Evolutionary conservation across 1,139 yeast genomes (phyloP).

Genomic region (Blastobotrys petasosporus): DNA sequence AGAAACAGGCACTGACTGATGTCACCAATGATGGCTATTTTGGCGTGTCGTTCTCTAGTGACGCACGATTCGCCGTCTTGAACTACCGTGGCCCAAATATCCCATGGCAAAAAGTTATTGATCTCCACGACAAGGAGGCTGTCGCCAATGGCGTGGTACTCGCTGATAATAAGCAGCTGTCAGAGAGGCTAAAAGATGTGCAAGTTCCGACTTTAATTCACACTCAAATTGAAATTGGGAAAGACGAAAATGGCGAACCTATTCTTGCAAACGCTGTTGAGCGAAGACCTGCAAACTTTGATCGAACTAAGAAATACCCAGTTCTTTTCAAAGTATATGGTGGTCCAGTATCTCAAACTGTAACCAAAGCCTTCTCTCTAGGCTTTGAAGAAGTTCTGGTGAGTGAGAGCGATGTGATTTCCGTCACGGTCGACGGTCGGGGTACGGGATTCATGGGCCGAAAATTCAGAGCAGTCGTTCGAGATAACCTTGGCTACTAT

Average conservation of each 20-base stretch:
- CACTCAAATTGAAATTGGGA: constrained; percentile 44
- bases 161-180: constrained; percentile 33
- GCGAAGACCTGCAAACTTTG: constrained; percentile 65
- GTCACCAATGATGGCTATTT: constrained; percentile 58
- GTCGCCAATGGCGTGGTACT: constrained; percentile 33
- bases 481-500: constrained; percentile 69
- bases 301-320: constrained; percentile 54
- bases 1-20: constrained; percentile 48
- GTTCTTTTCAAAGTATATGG: constrained; percentile 81
- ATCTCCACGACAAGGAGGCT: constrained; percentile 31
- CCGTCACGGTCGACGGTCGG: constrained; percentile 83
- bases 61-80: constrained; percentile 51
- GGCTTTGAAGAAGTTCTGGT: constrained; percentile 68
- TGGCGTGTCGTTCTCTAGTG: constrained; percentile 54
- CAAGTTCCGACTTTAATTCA: constrained; percentile 54
- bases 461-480: constrained; percentile 62
- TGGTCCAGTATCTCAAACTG: constrained; percentile 88
- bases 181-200: constrained; percentile 32
- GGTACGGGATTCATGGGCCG: constrained; percentile 94
- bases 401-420: constrained; percentile 64
- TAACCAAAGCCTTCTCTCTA: constrained; percentile 47
- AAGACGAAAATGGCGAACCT: constrained; percentile 32
- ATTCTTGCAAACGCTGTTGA: constrained; percentile 63
- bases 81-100: constrained; percentile 57
- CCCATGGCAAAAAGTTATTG: constrained; percentile 61